Evolutionary conservation across 352 stramenopile genomes (phyloP).

Genomic region (Peronospora farinosa): DNA sequence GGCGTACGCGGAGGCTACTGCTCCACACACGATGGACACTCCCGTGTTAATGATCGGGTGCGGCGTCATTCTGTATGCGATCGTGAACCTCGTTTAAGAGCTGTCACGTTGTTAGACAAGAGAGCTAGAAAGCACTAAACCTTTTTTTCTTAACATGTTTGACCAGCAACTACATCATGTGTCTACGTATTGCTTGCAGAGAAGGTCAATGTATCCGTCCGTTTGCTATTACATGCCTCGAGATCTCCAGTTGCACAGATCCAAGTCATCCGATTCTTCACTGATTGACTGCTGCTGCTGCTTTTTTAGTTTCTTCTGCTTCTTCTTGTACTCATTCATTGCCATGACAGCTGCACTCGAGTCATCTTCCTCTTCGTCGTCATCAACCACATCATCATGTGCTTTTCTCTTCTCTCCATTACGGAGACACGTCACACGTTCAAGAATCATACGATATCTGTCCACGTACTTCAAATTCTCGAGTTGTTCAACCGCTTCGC

Average conservation of each 20-base stretch:
- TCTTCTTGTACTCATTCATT: conserved; percentile 29
- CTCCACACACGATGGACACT: conserved; percentile 82
- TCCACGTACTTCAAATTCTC: conserved; percentile 71
- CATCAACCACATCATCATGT: conserved; percentile 13
- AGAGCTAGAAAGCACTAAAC: conserved; percentile 10
- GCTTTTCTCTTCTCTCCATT: conserved; percentile 17
- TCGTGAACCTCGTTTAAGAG: conserved; percentile 44
- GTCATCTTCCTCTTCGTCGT: conserved; percentile 10
- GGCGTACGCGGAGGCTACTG: conserved; percentile 78
- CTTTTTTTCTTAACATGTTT: conserved; percentile 22
- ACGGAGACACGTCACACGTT: conserved; percentile 26
- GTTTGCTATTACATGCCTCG: conserved; percentile 22
- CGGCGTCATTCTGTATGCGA: conserved; percentile 64
- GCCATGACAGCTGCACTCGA: conserved; percentile 9
- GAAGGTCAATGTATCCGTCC: background rate
- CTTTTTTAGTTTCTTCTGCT: conserved; percentile 22
- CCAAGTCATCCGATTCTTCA: conserved; percentile 28
- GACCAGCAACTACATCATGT: conserved; percentile 3
- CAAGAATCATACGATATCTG: conserved; percentile 44
- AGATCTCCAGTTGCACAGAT: conserved; percentile 45
- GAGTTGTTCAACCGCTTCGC: conserved; percentile 45
- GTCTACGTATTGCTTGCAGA: conserved; percentile 1
- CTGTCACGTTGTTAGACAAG: conserved; percentile 7
- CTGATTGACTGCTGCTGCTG: conserved; percentile 14
- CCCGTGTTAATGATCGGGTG: conserved; percentile 78